phyloP scores from a whole-genome alignment of 2,329 filamentous ascomycete genomes.

The Colletotrichum kahawae region DNA sequence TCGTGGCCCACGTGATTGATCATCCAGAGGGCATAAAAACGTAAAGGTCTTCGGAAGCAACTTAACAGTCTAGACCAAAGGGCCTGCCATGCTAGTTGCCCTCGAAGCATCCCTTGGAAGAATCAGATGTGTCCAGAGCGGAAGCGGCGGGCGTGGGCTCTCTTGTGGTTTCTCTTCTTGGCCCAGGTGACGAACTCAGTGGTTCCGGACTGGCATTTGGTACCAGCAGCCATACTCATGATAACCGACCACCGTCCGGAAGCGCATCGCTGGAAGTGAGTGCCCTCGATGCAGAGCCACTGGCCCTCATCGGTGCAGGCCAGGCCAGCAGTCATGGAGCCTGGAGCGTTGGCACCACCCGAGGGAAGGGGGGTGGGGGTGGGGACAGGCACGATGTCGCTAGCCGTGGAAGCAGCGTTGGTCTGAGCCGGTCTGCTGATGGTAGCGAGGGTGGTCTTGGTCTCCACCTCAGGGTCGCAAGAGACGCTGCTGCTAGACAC shows the following conservation, averaged over 20 bases:
- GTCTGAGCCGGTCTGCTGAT: conserved; percentile 26
- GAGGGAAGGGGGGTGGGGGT: conserved; percentile 4
- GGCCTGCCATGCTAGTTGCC: neutral
- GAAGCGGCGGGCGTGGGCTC: conserved; percentile 15
- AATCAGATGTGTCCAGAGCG: conserved; percentile 5
- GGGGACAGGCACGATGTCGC: neutral
- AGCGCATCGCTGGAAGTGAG: conserved; percentile 67
- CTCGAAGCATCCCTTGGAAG: neutral
- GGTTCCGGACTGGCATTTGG: conserved; percentile 46
- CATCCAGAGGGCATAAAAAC: conserved; percentile 1
- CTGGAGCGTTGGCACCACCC: conserved; percentile 26
- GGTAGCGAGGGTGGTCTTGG: conserved; percentile 29
- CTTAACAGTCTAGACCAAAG: neutral
- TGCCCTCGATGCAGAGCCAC: conserved; percentile 64
- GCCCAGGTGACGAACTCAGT: conserved; percentile 28
- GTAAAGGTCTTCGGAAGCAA: neutral
- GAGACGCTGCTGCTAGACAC: conserved; percentile 25
- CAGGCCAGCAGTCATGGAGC: conserved; percentile 39
- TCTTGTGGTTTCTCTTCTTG: conserved; percentile 22
- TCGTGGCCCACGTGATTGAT: conserved; percentile 1
- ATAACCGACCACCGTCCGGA: conserved; percentile 58
- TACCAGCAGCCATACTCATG: conserved; percentile 58
- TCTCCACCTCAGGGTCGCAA: conserved; percentile 4
- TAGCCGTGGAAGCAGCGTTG: neutral
- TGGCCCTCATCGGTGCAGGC: conserved; percentile 57